phyloP scores from a whole-genome alignment of 176 grass and related monocot genomes.

The Stipa capillata region DNA sequence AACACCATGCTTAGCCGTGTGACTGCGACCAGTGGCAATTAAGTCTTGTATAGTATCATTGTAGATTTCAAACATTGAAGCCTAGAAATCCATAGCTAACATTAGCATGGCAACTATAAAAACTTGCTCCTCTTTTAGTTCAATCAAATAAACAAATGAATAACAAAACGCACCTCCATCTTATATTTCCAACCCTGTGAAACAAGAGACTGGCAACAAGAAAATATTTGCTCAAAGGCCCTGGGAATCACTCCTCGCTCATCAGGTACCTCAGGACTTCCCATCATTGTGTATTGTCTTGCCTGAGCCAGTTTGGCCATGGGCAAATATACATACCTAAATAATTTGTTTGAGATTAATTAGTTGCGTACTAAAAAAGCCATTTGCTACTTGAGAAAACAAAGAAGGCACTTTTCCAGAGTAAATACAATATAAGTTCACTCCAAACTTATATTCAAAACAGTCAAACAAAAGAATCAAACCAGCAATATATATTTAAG shows the following conservation, averaged over 20 bases:
- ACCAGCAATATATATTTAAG: neutral
- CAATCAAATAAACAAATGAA: neutral
- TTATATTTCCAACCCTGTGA: too few relatives aligned
- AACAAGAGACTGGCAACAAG: constrained; percentile 46
- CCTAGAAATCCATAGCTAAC: neutral
- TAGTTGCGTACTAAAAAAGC: neutral
- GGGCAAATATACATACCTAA: constrained; percentile 92
- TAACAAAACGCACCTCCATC: constrained; percentile 45
- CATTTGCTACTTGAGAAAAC: neutral
- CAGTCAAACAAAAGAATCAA: neutral
- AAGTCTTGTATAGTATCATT: constrained; percentile 76
- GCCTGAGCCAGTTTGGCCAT: constrained; percentile 86
- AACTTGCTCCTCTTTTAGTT: neutral
- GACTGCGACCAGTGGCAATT: constrained; percentile 14
- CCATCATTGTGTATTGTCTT: constrained; percentile 95
- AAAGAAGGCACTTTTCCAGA: neutral
- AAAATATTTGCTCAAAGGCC: constrained; percentile 73
- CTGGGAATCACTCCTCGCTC: constrained; percentile 82
- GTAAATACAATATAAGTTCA: neutral
- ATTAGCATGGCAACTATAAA: neutral
- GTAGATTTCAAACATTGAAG: constrained; percentile 87
- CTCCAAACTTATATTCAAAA: neutral
- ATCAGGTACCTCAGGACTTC: constrained; percentile 22
- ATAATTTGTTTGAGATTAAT: neutral
- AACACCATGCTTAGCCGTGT: constrained; percentile 61